Percentiles rank a stretch among this genome's conserved stretches.
These are phyloP conservation scores for Cryptosporidium meleagridis DNA, from an alignment of 169 alveolate species.

Conservation along the genomic window DNA sequence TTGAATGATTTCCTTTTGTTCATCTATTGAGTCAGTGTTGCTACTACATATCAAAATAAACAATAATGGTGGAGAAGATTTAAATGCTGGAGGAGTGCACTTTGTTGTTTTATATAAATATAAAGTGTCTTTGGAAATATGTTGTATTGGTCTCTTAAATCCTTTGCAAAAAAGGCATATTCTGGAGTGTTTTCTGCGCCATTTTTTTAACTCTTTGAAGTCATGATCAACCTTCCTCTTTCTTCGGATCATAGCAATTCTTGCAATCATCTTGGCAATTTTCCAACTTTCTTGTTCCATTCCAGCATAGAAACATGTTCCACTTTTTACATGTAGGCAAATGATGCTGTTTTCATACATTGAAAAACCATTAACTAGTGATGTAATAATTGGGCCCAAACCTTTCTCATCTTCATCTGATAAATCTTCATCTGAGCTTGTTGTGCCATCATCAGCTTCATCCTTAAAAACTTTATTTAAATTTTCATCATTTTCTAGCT, in stretches of 20 bases:
- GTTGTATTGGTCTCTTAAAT: conserved; percentile 23
- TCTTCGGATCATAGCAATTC: conserved; percentile 80
- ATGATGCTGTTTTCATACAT: conserved; percentile 80
- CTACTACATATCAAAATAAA: conserved; percentile 82
- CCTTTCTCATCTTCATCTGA: conserved; percentile 75
- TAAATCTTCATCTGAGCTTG: conserved; percentile 53
- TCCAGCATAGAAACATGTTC: conserved; percentile 83
- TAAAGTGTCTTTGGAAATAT: conserved; percentile 79
- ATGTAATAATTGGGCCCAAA: conserved; percentile 81
- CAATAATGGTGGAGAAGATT: conserved; percentile 81
- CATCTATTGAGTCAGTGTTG: conserved; percentile 79
- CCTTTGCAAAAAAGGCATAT: conserved; percentile 81
- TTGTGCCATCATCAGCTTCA: conserved; percentile 9
- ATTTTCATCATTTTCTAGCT: not conserved
- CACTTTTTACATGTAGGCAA: conserved; percentile 80
- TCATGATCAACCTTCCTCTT: conserved; percentile 78
- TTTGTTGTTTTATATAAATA: conserved; percentile 75
- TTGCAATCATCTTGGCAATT: conserved; percentile 81
- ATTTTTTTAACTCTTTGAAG: conserved; percentile 76
- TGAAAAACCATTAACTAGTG: conserved; percentile 82
- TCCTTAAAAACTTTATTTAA: not conserved
- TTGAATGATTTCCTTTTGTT: conserved; percentile 80
- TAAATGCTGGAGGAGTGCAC: conserved; percentile 81
- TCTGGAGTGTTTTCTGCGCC: conserved; percentile 83
- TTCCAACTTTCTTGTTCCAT: conserved; percentile 84